These are phyloP conservation scores for Exophiala spinifera DNA, from an alignment of 2,329 filamentous ascomycete genomes.

Conservation along the genomic window DNA sequence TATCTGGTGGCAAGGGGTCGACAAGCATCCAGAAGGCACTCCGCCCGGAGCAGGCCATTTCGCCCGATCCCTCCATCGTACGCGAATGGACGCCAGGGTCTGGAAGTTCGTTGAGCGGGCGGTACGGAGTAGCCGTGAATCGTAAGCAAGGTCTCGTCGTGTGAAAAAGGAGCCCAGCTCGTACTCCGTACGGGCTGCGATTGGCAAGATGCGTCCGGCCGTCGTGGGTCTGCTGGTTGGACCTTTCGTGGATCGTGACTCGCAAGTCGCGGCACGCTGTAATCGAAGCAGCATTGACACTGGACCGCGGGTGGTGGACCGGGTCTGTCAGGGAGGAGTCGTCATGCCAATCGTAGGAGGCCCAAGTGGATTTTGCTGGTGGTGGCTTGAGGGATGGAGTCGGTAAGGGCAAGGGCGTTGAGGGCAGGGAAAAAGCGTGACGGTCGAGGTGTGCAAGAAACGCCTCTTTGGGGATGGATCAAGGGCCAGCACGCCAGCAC, in stretches of 20 bases:
- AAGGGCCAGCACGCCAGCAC: too few species aligned
- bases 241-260: constrained; percentile 22
- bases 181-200: constrained; percentile 14
- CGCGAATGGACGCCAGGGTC: constrained; percentile 3
- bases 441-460: background rate
- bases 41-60: background rate
- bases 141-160: constrained; percentile 1
- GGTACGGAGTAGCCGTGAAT: constrained; percentile 11
- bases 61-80: constrained; percentile 1
- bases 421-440: background rate
- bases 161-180: constrained; percentile 6
- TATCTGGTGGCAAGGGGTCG: background rate
- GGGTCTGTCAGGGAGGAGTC: constrained; percentile 1
- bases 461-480: constrained; percentile 4
- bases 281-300: constrained; percentile 16
- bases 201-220: constrained; percentile 22
- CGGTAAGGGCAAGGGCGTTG: too few species aligned
- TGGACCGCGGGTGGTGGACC: constrained; percentile 7
- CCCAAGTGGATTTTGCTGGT: constrained; percentile 1
- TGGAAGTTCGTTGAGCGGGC: constrained; percentile 1
- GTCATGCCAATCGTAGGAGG: constrained; percentile 4
- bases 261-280: constrained; percentile 22
- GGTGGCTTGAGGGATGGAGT: constrained; percentile 6
- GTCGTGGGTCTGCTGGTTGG: constrained; percentile 22
- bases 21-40: background rate